A percentile compares a stretch with the other conserved stretches of the same genome.
phyloP scores from a whole-genome alignment of 116 monocot genomes.

The Posidonia oceanica region DNA sequence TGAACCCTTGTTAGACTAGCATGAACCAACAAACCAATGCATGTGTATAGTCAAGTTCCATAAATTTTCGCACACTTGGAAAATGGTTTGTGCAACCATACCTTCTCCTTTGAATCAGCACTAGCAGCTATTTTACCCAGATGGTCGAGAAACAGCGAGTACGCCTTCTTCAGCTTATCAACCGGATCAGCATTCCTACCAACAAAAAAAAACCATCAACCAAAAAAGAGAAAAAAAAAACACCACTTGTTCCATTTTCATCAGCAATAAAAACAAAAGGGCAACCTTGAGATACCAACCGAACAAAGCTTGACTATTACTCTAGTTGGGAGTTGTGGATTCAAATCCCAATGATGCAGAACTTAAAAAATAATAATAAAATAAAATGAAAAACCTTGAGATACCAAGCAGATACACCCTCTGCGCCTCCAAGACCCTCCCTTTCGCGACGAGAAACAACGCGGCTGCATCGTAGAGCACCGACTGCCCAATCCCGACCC shows the following conservation, averaged over 20 bases:
- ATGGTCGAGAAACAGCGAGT: conserved; percentile 39
- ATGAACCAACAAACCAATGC: too few species aligned
- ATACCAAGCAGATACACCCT: conserved; percentile 51
- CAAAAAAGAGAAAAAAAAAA: neutral
- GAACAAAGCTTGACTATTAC: too few species aligned
- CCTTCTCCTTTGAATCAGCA: conserved; percentile 9
- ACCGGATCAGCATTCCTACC: conserved; percentile 64
- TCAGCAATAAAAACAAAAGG: neutral
- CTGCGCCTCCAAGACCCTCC: conserved; percentile 42
- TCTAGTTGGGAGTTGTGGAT: too few species aligned
- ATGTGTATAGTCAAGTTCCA: too few species aligned
- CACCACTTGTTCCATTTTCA: neutral
- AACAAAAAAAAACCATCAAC: neutral
- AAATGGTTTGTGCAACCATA: neutral
- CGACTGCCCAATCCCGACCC: conserved; percentile 39
- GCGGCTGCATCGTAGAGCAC: conserved; percentile 74
- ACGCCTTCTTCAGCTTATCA: conserved; percentile 46
- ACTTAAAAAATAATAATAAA: too few species aligned
- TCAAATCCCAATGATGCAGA: too few species aligned
- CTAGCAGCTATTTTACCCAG: conserved; percentile 12
- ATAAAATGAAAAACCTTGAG: conserved; percentile 31
- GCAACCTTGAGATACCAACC: conserved; percentile 63
- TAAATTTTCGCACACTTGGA: too few species aligned
- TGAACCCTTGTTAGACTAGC: too few species aligned
- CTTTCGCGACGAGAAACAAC: conserved; percentile 26